Evolutionary conservation across 805 yeast species (phyloP).

Genomic region (Candida multigemmis): DNA sequence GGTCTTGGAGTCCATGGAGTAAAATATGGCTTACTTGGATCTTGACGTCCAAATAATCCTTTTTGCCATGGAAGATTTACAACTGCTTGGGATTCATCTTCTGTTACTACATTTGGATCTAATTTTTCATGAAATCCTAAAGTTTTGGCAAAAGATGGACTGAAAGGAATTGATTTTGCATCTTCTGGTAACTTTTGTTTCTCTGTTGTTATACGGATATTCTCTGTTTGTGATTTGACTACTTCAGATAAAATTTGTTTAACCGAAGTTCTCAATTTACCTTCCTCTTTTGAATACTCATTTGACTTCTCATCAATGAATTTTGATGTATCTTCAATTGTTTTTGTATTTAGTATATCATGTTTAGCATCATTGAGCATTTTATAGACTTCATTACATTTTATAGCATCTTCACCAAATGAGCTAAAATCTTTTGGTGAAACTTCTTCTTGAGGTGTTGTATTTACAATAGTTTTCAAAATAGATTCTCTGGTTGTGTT

Average conservation of each 20-base stretch:
- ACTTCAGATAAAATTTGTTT: slow-evolving; percentile 28
- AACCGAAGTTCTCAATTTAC: slow-evolving; percentile 20
- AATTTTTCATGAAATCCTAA: slow-evolving; percentile 25
- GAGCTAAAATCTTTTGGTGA: slow-evolving; percentile 20
- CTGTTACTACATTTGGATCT: slow-evolving; percentile 37
- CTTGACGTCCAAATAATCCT: slow-evolving; percentile 67
- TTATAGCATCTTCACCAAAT: slow-evolving; percentile 24
- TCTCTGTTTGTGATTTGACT: slow-evolving; percentile 22
- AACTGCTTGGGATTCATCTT: slow-evolving; percentile 39
- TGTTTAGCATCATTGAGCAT: slow-evolving; percentile 18
- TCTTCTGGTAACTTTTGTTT: slow-evolving; percentile 18
- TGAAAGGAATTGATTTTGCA: slow-evolving; percentile 16
- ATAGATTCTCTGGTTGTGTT: slow-evolving; percentile 37
- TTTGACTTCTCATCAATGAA: slow-evolving; percentile 24
- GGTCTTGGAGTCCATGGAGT: slow-evolving; percentile 97
- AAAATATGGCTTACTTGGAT: slow-evolving; percentile 74
- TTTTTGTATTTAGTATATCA: slow-evolving; percentile 10
- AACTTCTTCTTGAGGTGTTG: slow-evolving; percentile 17
- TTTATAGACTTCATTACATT: slow-evolving; percentile 24
- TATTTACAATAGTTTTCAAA: slow-evolving; percentile 32
- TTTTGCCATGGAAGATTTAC: slow-evolving; percentile 76
- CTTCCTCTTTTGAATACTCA: slow-evolving; percentile 22
- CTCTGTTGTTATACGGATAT: slow-evolving; percentile 19
- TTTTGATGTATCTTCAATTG: slow-evolving; percentile 12
- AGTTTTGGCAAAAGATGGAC: slow-evolving; percentile 15